Base-by-base conservation (phyloP, 305 asterid species). In the Solanum hybrid region DNA sequence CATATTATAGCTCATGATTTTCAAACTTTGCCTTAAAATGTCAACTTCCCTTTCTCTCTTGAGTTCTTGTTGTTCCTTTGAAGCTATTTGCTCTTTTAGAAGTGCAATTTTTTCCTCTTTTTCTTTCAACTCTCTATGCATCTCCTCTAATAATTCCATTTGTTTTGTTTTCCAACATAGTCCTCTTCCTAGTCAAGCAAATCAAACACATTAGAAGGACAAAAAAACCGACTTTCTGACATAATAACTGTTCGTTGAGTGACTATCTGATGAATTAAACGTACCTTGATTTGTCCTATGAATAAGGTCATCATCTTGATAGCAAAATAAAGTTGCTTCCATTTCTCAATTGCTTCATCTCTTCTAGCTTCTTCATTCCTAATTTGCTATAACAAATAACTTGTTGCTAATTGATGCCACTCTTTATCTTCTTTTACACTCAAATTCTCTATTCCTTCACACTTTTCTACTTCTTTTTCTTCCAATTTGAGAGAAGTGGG, bases 321-420 rank as follows among this genome's bases (percentile, higher is more conserved):
- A 2, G 98, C 95, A 91, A 95, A 94, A 88, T 97, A 97, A 79
- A 97, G 97, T 87, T 94, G 93, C 66, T 96, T 97, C 99, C 99
- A 96, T 89, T 95, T 96, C 91, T 95, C 97, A 7, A 94, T 90
- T 10, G 97, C 94, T 71, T 95, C 95, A 60, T 97, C 98, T 91
- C 97, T 91, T 87, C 88, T 89, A 0, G 87, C 85, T 86, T 91
- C 89, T 8, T 92, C 93, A 84, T 88, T 90, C 89, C 88, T 89
- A 10, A 91, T 86, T 22, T 91, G 90, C 87, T 92, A 89, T 36
- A 90, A 76, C 64, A 90, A 34, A 86, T 85, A 40, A 10, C 40
- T 82, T 27, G 75, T 38, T 71, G 87, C 91, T 26, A 90, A 38
- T 4, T 87, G 35, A 17, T 85, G 66, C 85, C 76, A 26, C 31